Evolutionary conservation across 2,329 filamentous ascomycete genomes (phyloP), one percentile per base, ranked within the genome.

Genomic region (Microcyclosporella mali): DNA sequence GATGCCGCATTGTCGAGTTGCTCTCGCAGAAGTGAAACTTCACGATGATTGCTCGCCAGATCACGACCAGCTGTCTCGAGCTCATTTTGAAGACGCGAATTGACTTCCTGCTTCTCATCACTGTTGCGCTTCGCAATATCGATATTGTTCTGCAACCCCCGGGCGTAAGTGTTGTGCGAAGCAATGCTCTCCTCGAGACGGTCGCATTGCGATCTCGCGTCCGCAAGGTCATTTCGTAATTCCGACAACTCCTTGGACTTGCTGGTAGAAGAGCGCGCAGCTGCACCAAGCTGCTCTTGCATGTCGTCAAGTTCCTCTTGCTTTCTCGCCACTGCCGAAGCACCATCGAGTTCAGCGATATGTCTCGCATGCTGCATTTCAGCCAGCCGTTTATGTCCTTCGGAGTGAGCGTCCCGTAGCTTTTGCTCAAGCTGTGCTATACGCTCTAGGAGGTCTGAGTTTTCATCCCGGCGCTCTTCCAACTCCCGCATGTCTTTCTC

Each of bases 271-370:
- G 33, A 28, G 33, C 33, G 43, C 12, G 42, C 29, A 18, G 40
- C 45, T 25, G 47, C 29, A n/a, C 40, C 41, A 3, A 69, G 42
- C 18, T 65, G 52, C 33, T 67, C 60, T 18, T 70, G 63, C 10
- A 68, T 51, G 31, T 68, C 64, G 18, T 71, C 68, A 3, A 72
- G 41, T 4, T 62, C 58, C 41, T 74, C 70, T 25, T 73, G 66
- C 43, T 68, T 71, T 15, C 65, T 66, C 1, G 69, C 68, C 3
- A 69, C 44, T 6, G 57, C 63, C 30, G 70, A 65, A 16, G 68
- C 61, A 17, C 69, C 57, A 25, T 67, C 64, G 3, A 75, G 49
- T 33, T 77, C 69, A 4, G 59, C 57, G 31, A 70, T 66, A 11
- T 73, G 69, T 39, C 65, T 70, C 7, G 64, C 65, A 2, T 62